These are phyloP conservation scores for Vicia sativa DNA, from an alignment of 306 rosid species.

Conservation along the genomic window DNA sequence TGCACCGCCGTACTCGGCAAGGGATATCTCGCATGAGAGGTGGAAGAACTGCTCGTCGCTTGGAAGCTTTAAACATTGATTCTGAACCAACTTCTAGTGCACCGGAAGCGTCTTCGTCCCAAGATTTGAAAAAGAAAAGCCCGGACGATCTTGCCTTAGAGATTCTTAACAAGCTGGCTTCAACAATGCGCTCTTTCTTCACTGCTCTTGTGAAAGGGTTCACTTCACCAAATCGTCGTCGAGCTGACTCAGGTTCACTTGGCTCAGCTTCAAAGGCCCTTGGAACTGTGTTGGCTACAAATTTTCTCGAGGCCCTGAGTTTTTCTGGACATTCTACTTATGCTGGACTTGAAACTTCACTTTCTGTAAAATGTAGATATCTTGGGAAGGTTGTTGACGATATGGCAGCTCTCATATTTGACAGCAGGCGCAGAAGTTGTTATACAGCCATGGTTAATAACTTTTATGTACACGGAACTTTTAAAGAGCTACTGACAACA, in stretches of 20 bases:
- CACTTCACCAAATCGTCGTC: conserved; percentile 88
- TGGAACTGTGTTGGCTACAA: conserved; percentile 85
- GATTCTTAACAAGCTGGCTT: conserved; percentile 83
- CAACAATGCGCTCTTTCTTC: conserved; percentile 84
- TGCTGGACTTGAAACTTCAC: conserved; percentile 62
- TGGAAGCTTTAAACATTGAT: conserved; percentile 78
- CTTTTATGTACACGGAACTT: conserved; percentile 93
- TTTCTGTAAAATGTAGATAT: conserved; percentile 92
- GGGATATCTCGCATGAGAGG: conserved; percentile 84
- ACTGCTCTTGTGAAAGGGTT: conserved; percentile 94
- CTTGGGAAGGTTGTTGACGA: conserved; percentile 95
- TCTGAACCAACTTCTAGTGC: conserved; percentile 68
- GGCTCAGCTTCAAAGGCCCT: conserved; percentile 86
- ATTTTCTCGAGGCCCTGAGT: conserved; percentile 85
- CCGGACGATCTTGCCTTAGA: conserved; percentile 82
- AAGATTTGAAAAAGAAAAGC: conserved; percentile 90
- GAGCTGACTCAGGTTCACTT: conserved; percentile 82
- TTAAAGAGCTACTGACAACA: conserved; percentile 88
- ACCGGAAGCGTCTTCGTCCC: conserved; percentile 63
- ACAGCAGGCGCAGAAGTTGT: conserved; percentile 86
- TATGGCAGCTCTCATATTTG: conserved; percentile 84
- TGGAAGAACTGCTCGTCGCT: conserved; percentile 83
- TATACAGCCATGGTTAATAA: conserved; percentile 81
- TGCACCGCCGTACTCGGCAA: conserved; percentile 89
- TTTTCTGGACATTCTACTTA: conserved; percentile 79